Evolutionary conservation across 2,329 filamentous ascomycete genomes (phyloP).

Genomic region (Cytospora piceae): DNA sequence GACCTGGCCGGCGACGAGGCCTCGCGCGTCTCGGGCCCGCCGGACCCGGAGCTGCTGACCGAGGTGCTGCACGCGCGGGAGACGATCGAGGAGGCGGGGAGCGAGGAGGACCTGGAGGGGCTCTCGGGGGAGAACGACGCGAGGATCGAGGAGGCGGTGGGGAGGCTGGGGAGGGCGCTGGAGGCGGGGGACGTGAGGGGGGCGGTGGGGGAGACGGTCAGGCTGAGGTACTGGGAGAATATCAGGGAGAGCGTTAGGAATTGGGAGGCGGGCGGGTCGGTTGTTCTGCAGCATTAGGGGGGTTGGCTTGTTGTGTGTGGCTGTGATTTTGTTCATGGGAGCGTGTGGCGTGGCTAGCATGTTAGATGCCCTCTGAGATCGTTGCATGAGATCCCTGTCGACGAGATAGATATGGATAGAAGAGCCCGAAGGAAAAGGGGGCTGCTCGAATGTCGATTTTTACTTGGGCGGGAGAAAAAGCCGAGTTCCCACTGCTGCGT

Average conservation of each 20-base stretch:
- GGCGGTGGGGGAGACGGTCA: conserved; percentile 74
- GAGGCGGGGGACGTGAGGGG: conserved; percentile 63
- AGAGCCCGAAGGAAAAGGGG: neutral
- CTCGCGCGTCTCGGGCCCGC: conserved; percentile 61
- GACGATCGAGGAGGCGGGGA: conserved; percentile 70
- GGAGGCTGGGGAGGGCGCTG: conserved; percentile 67
- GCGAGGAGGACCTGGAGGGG: conserved; percentile 64
- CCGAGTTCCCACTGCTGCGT: too few species aligned
- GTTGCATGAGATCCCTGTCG: neutral
- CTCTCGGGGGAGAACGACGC: conserved; percentile 69
- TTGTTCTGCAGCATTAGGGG: conserved; percentile 56
- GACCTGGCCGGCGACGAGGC: conserved; percentile 82
- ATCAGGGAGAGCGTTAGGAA: conserved; percentile 77
- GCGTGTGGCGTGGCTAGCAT: neutral
- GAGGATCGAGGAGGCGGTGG: conserved; percentile 67
- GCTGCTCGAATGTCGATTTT: neutral
- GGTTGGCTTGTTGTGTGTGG: neutral
- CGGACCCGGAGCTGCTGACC: conserved; percentile 70
- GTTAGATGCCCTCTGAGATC: neutral
- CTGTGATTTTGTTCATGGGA: neutral
- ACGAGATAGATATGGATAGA: neutral
- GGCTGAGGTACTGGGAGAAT: conserved; percentile 88
- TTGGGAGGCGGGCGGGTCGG: conserved; percentile 78
- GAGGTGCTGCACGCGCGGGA: conserved; percentile 81
- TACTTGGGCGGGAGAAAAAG: too few species aligned